Base-by-base conservation (phyloP, 176 grass and related monocot species). In the Cocos nucifera region DNA sequence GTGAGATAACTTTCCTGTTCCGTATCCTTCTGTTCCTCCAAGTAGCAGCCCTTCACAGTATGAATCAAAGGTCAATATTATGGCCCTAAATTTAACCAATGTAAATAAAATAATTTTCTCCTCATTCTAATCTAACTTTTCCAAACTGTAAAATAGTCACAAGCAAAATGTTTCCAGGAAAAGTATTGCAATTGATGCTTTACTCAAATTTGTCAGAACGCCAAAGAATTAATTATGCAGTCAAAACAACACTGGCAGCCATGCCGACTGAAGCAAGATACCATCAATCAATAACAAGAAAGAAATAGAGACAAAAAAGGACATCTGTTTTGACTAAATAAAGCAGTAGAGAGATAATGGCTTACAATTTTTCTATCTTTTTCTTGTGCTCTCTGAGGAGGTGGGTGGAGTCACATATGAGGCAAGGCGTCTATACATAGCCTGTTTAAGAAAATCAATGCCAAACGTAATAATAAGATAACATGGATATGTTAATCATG, bases 351-450 rank as follows among this genome's bases (percentile, higher is more conserved):
- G 5, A 35, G 5, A 9, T 35, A 1, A 58, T 3, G 53, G 22
- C 78, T 80, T 92, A 98, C 93, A 88, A 82, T 81, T 88, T 92
- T 75, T 88, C 93, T 67, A 92, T 89, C 71, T 67, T 98, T 63
- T 92, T 86, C 87, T 98, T 92, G 81, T 92, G 84, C 30, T 92
- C 87, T 84, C n/a, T 81, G 74, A 77, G 93, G 93, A 19, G 93
- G 87, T 22, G 93, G 93, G 18, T 84, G 87, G 57, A 98, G n/a
- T n/a, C n/a, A n/a, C 93, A 64, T 98, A 92, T 56, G 84, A 91
- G 58, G 93, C 87, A 70, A n/a, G n/a, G 87, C 87, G 86, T 92
- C 81, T 78, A 92, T 83, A n/a, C 50, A 98, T 92, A 79, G 76
- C 76, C 87, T 98, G 73, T 67, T 62, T 3, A 69, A 18, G 4